Base-by-base conservation (phyloP, 441 rosid species). In the Corymbia calophylla region DNA sequence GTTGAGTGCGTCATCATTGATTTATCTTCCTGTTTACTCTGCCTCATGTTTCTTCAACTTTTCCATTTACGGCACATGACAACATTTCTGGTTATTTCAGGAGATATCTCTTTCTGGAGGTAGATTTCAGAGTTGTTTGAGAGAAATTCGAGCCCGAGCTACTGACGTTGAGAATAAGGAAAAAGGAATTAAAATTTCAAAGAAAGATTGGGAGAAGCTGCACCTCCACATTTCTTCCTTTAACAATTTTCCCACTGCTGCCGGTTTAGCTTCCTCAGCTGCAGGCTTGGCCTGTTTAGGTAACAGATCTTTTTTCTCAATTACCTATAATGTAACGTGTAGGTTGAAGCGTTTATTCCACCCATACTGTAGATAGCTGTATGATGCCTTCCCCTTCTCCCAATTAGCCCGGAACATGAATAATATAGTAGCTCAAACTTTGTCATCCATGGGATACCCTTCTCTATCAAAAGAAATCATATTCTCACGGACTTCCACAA, bases 281-380 rank as follows among this genome's bases (percentile, higher is more conserved):
- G 99, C 99, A 90, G 99, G 99, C 54, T 94, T 98, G 91, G 99
- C 99, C 86, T 97, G 99, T 93, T 95, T 98, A 87, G 99, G 99
- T 97, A 95, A 89, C 82, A 8, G 1, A 47, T 56, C 44, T 51
- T 56, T 56, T 51, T 15, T 4, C 18, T 53, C 23, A 49, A 23
- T 54, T 54, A n/a, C 32, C 35, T 23, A 11, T 27, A 31, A 17
- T 53, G 10, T 35, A 49, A 80, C 32, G 29, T 53, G 23, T 23
- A 35, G 77, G 53, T 68, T 88, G 49, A 88, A 68, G 31, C 13
- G 32, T n/a, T 70, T 6, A 68, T 4, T 39, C 29, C 1, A 7
- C 48, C 31, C 3, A 51, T 51, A 23, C 47, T 27, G 25, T 9
- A 5, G 68, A 47, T 88, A 14, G 86, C 31, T 54, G 13, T 8